A percentile compares a stretch with the other conserved stretches of the same genome.
Conservation (phyloP, 1,284 basidiomycete genomes). For the Tranzscheliella williamsii region DNA sequence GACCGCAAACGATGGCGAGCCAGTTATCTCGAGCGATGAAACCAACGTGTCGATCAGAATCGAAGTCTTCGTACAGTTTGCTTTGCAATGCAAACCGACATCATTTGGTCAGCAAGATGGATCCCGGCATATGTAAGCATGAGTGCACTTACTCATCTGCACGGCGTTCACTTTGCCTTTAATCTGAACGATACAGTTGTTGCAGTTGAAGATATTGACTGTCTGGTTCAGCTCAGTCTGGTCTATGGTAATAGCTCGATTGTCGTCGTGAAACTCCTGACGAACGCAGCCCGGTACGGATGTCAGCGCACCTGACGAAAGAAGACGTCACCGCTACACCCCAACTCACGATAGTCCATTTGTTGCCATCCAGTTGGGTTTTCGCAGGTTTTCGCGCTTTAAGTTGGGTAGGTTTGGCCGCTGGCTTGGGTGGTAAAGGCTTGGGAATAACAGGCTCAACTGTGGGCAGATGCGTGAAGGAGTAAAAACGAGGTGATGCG, state of each 20-base stretch:
- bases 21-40: constrained; percentile 82
- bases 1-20: constrained; percentile 86
- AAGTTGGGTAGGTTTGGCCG: constrained; percentile 43
- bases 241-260: constrained; percentile 74
- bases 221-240: constrained; percentile 80
- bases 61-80: constrained; percentile 77
- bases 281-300: not conserved
- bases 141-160: constrained; percentile 72
- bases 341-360: constrained; percentile 84
- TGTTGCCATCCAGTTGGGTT: constrained; percentile 85
- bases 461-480: too few species aligned
- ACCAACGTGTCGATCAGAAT: constrained; percentile 89
- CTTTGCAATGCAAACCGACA: not conserved
- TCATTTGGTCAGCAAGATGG: not conserved
- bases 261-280: constrained; percentile 91
- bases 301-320: not conserved
- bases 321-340: too few species aligned
- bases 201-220: constrained; percentile 89
- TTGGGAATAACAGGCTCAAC: constrained; percentile 13
- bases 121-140: not conserved
- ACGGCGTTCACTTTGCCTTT: constrained; percentile 96
- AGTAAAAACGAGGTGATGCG: too few species aligned
- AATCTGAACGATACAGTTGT: constrained; percentile 81
- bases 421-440: constrained; percentile 41
- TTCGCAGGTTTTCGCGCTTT: constrained; percentile 83